phyloP scores from a whole-genome alignment of 306 rosid species.

The Cyamopsis tetragonoloba region DNA sequence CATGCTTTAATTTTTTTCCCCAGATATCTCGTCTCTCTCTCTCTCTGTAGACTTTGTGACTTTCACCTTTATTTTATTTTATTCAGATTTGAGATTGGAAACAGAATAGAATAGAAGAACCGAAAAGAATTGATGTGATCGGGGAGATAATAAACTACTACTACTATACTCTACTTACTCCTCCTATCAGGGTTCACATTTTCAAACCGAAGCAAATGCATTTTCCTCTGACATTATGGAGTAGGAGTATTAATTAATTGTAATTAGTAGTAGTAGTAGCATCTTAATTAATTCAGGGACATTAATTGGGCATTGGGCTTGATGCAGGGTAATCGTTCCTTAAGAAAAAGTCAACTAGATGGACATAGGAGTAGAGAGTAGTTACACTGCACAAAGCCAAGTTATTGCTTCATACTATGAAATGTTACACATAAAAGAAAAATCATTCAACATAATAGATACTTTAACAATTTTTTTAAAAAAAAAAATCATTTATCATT shows the following conservation, averaged over 20 bases:
- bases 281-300: slow-evolving; percentile 9
- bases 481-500: no score
- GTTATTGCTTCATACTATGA: no score
- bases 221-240: slow-evolving; percentile 21
- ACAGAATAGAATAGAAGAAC: slow-evolving; percentile 48
- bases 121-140: slow-evolving; percentile 33
- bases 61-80: slow-evolving; percentile 25
- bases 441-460: no score
- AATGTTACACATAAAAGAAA: no score
- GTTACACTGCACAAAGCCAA: no score
- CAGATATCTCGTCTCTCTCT: slow-evolving; percentile 15
- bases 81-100: slow-evolving; percentile 28
- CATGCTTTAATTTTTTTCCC: not conserved
- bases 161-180: no score
- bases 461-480: no score
- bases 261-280: not conserved
- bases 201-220: slow-evolving; percentile 6
- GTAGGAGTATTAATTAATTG: slow-evolving; percentile 13
- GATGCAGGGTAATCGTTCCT: slow-evolving; percentile 34
- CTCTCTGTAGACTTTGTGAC: slow-evolving; percentile 25
- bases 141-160: not conserved
- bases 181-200: slow-evolving; percentile 24
- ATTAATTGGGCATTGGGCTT: slow-evolving; percentile 45
- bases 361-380: no score
- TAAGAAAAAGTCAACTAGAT: slow-evolving; percentile 45